Base-by-base conservation (phyloP, 805 yeast species). In the Saccharomycopsis fodiens region DNA sequence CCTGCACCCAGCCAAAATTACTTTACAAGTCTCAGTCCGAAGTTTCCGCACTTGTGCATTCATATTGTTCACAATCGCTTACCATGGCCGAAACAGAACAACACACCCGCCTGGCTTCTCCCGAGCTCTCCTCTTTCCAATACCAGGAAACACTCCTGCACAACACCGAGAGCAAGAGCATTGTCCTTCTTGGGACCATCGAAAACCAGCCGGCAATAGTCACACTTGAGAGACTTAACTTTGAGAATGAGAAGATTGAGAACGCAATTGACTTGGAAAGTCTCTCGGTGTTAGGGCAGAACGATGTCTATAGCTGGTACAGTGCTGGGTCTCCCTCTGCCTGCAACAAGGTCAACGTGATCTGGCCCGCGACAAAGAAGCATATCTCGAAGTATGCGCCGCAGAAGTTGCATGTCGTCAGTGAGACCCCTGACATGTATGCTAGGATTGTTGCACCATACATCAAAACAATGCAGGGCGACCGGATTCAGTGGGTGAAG, bases 311-410 rank as follows among this genome's bases (percentile, higher is more conserved):
- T 58, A 72, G 72, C 51, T 91, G 97, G 97, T 60, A 74, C 39
- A 75, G 76, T 1, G 60, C 72, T 1, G 52, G 82, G 35, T 54
- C 54, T 2, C 27, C 57, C 20, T 55, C 55, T 3, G 85, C 94
- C 1, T 72, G 78, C 1, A 80, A 81, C 13, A 88, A 89, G 57
- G 55, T 86, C 45, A 87, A 82, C 54, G 55, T 91, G 46, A 79
- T 91, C 21, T 87, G 76, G 60, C 98, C 98, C 1, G 97, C 97
- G 0, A 83, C 96, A 0, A 79, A 77, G 40, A 75, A 80, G 3
- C 98, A 93, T 59, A 78, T 93, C 39, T 72, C 72, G 39, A 93
- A 93, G 64, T 86, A 76, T 59, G 68, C 74, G n/a, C 66, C 62
- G 12, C 87, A 83, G 54, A 63, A 62, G n/a, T 55, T 60, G 27